Evolutionary conservation across 148 eudicot genomes (phyloP).

Genomic region (Pouteria glomerata): DNA sequence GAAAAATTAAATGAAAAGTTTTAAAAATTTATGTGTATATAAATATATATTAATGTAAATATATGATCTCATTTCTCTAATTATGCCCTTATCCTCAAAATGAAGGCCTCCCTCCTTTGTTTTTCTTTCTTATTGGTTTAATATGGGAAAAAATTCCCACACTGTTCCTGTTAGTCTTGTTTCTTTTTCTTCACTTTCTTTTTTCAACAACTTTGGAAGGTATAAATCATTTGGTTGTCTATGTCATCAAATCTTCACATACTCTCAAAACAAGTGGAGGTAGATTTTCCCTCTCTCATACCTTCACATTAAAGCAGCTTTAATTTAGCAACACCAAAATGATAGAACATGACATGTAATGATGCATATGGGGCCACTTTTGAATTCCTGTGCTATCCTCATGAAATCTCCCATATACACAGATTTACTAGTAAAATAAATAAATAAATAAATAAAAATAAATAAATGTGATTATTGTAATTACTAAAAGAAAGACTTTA

Average conservation of each 20-base stretch:
- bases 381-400: conserved; percentile 8
- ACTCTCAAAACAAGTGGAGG: conserved; percentile 12
- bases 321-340: conserved; percentile 13
- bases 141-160: not conserved
- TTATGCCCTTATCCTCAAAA: no score
- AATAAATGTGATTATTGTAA: no score
- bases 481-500: no score
- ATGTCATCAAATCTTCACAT: conserved; percentile 10
- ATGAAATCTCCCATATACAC: not conserved
- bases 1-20: no score
- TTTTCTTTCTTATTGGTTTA: no score
- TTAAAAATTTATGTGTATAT: no score
- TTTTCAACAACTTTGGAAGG: conserved; percentile 24
- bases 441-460: not conserved
- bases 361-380: conserved; percentile 10
- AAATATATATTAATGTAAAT: no score
- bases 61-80: no score
- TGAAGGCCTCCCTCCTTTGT: no score
- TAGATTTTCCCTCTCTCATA: conserved; percentile 6
- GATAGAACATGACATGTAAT: conserved; percentile 26
- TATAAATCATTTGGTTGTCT: conserved; percentile 18
- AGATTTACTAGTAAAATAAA: not conserved
- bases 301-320: conserved; percentile 18
- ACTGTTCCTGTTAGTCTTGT: not conserved
- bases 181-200: conserved; percentile 8